Percentiles rank a stretch among this genome's conserved stretches.
Conservation (phyloP, 208 protist species). For the Wallacemonas collosoma region DNA sequence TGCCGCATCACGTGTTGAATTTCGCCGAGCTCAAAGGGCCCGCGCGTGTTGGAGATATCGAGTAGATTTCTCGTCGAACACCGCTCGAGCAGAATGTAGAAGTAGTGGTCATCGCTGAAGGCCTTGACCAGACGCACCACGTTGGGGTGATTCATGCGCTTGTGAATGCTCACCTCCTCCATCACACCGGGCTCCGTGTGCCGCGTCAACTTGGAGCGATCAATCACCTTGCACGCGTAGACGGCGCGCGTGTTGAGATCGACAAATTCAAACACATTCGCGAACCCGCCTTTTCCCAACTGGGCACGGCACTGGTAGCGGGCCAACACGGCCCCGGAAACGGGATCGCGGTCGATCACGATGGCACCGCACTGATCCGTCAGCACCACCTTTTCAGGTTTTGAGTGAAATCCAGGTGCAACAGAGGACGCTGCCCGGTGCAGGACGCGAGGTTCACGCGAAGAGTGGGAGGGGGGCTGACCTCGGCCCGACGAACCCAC, state of each 20-base stretch:
- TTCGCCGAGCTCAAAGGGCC: conserved; percentile 45
- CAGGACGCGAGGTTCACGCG: background rate
- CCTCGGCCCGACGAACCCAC: background rate
- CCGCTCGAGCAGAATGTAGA: conserved; percentile 80
- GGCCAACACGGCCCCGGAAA: conserved; percentile 29
- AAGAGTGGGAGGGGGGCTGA: background rate
- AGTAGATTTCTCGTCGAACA: conserved; percentile 59
- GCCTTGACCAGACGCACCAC: conserved; percentile 59
- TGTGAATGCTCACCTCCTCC: conserved; percentile 70
- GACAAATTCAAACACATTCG: conserved; percentile 57
- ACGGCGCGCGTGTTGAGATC: conserved; percentile 29
- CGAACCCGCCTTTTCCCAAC: conserved; percentile 74
- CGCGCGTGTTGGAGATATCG: conserved; percentile 44
- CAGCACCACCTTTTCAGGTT: conserved; percentile 15
- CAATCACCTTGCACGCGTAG: conserved; percentile 80
- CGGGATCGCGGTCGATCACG: conserved; percentile 42
- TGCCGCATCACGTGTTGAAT: conserved; percentile 88
- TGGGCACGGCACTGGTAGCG: conserved; percentile 48
- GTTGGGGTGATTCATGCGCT: conserved; percentile 63
- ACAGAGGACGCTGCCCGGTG: conserved; percentile 29
- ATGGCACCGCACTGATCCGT: conserved; percentile 29
- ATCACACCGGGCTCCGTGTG: conserved; percentile 44
- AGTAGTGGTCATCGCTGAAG: conserved; percentile 64
- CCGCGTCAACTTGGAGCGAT: conserved; percentile 38
- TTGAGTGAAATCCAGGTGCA: conserved; percentile 1